Evolutionary conservation across 148 eudicot species (phyloP), one percentile per base, ranked within the genome.

Genomic region (Vaccinium darrowii): DNA sequence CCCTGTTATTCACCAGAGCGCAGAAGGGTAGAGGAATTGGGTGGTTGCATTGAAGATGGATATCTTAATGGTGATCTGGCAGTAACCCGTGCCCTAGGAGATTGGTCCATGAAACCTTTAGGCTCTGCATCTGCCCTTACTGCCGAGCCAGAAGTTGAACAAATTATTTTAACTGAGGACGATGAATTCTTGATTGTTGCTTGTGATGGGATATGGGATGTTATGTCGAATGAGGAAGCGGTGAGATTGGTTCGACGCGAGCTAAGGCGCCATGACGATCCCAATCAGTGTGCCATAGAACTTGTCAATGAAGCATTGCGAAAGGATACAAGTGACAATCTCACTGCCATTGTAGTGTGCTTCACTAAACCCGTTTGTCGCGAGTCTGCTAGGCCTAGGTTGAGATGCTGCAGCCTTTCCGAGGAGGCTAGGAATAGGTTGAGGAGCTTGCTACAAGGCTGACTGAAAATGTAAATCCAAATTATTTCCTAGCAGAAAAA

Each of bases 131-230:
- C 90, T 15, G 92, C 93, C 7, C 87, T 92, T 6, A 91, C 81
- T 1, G 91, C 92, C 4, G 69, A 90, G 84, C 95, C 95, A 21
- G 95, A 91, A 62, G 80, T 93, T 33, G 75, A 74, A 2, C 77
- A 82, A 39, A 87, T 87, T 5, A 21, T 87, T 21, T 81, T 93
- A 77, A 90, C 89, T 0, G 91, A 91, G 79, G 91, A 91, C 13
- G 95, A 93, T 58, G 95, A 91, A 79, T 93, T 93, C 83, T 84
- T 93, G 81, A 91, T 93, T 5, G 77, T 93, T 3, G 95, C 88
- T 15, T 93, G 93, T 16, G 95, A 93, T 84, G 95, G 95, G 78
- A 86, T 91, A 18, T 93, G 93, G 92, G 95, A 93, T 27, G 91
- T 87, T 54, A 84, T 93, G 85, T 82, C 92, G 9, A 93, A 91